Conservation (phyloP, 768 basidiomycete species). For the Leccinum barrowsii region DNA sequence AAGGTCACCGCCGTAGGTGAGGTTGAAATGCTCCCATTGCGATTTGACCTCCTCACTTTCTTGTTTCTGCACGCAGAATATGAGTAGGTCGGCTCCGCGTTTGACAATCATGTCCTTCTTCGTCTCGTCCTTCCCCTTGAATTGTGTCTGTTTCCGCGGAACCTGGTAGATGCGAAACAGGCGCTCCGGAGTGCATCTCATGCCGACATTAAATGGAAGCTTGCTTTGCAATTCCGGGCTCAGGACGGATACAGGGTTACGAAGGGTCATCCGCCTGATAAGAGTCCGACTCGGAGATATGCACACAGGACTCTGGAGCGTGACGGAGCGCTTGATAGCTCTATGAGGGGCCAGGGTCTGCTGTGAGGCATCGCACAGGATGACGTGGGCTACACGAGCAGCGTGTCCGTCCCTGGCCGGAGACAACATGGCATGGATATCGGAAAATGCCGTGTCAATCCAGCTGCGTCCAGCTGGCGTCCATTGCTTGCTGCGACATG, state of each 20-base stretch:
- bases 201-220: conserved; percentile 18
- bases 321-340: conserved; percentile 10
- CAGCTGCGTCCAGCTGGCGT: conserved; percentile 22
- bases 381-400: conserved; percentile 13
- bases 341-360: background rate
- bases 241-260: conserved; percentile 10
- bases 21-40: conserved; percentile 25
- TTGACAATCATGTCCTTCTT: conserved; percentile 12
- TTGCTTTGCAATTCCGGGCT: conserved; percentile 1
- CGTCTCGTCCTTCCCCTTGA: background rate
- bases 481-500: conserved; percentile 23
- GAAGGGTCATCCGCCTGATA: conserved; percentile 7
- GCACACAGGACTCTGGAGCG: conserved; percentile 13
- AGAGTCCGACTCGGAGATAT: conserved; percentile 7
- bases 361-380: conserved; percentile 22
- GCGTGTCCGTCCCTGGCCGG: conserved; percentile 1
- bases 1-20: conserved; percentile 24
- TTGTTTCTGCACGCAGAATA: conserved; percentile 19
- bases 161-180: conserved; percentile 21
- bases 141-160: conserved; percentile 1
- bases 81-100: conserved; percentile 23
- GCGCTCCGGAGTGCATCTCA: conserved; percentile 14
- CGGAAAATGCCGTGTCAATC: conserved; percentile 19
- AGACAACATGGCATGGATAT: conserved; percentile 17
- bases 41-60: conserved; percentile 8